Base-by-base conservation (phyloP, 2,329 filamentous ascomycete species). In the Lanzia echinophila region DNA sequence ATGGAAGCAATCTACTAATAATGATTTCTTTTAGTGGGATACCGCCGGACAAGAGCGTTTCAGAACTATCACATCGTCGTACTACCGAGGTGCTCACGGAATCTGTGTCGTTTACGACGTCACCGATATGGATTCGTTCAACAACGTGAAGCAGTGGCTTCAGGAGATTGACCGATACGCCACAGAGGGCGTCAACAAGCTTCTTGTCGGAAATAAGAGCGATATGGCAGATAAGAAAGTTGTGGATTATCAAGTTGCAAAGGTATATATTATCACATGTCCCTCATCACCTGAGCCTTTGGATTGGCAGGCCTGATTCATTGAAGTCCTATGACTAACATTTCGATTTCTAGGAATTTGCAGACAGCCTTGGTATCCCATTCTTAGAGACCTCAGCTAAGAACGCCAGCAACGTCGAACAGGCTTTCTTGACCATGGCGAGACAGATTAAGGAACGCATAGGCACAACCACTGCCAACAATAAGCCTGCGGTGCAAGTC, bases 181-280 rank as follows among this genome's bases (percentile, higher is more conserved):
- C 66, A 99, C 94, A 64, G 94, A 99, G 77, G 94, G 94, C 63
- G 94, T 99, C 70, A 99, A 99, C 84, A 99, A 99, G 83, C 82
- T 99, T 63, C 85, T 99, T 59, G 92, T 99, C 60, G 94, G 94
- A 70, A 99, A 99, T 87, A 99, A 99, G 87, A 96, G 90, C 76
- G 94, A 99, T 88, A 97, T 99, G 90, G 85, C 92, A 57, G 94
- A 99, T 78, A 99, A 99, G 88, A 99, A 97, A 81, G 94, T 97
- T 39, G 94, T 99, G 59, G 94, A 99, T 75, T 99, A 99, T 83
- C 95, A 90, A 61, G 94, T 97, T 65, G 94, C 94, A 66, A 99
- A 99, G 89, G 94, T 96, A 78, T 58, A 81, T 67, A 45, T 61
- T 50, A 49, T 62, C 59, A 62, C 59, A 64, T 64, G 60, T 15